These are phyloP conservation scores for Fusarium subtropicale DNA, from an alignment of 2,329 filamentous ascomycete genomes.

Conservation along the genomic window DNA sequence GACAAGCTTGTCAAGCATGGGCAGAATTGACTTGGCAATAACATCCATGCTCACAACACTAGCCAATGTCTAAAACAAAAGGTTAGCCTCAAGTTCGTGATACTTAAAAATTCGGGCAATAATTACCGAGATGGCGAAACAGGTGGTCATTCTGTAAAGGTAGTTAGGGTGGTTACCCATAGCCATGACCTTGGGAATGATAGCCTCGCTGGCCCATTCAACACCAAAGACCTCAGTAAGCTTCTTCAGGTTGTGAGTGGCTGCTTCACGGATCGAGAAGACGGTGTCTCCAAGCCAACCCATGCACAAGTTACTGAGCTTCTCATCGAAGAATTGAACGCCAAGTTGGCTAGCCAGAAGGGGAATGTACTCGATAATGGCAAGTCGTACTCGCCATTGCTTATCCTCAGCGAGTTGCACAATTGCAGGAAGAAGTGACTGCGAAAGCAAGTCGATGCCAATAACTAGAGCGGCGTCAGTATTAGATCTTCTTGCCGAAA, in stretches of 20 bases:
- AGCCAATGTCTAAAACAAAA: constrained; percentile 78
- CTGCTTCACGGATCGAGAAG: constrained; percentile 97
- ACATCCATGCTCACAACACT: constrained; percentile 93
- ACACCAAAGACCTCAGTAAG: constrained; percentile 98
- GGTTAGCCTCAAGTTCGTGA: constrained; percentile 39
- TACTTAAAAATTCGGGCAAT: not conserved
- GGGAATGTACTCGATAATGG: constrained; percentile 99
- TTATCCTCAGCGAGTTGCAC: constrained; percentile 98
- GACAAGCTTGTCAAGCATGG: constrained; percentile 95
- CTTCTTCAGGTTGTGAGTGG: constrained; percentile 97
- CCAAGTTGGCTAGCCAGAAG: constrained; percentile 94
- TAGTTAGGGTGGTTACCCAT: constrained; percentile 99
- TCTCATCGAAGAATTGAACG: constrained; percentile 98
- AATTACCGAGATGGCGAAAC: constrained; percentile 96
- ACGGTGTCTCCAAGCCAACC: constrained; percentile 98
- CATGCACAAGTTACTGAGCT: constrained; percentile 96
- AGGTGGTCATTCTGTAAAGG: constrained; percentile 99
- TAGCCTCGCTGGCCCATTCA: constrained; percentile 95
- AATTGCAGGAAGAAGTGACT: constrained; percentile 96
- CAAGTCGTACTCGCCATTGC: constrained; percentile 97
- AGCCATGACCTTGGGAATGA: constrained; percentile 97
- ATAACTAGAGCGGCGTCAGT: constrained; percentile 74
- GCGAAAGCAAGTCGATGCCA: constrained; percentile 95
- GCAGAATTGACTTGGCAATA: constrained; percentile 91
- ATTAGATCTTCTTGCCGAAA: not conserved